Evolutionary conservation across 116 monocot species (phyloP).

Genomic region (Iris pallida): DNA sequence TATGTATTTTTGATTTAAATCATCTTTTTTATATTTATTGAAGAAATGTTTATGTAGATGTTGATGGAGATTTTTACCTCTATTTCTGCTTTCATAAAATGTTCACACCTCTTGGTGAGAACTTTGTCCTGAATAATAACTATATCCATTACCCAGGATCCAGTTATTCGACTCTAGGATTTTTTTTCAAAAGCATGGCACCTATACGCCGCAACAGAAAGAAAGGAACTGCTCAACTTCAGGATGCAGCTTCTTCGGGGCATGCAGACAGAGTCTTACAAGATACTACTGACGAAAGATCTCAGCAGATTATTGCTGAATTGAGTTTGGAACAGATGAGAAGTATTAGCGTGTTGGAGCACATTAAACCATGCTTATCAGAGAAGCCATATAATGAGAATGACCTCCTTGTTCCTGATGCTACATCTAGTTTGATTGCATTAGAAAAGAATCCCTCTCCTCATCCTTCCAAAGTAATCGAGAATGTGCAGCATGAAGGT

Average conservation of each 20-base stretch:
- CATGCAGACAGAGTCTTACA: constrained; percentile 2
- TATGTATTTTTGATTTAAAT: too few relatives aligned
- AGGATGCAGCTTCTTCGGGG: not conserved
- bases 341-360: not conserved
- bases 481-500: too few relatives aligned
- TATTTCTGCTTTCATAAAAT: not conserved
- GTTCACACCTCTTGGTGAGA: not conserved
- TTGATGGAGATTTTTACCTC: too few relatives aligned
- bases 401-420: not conserved
- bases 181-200: not conserved
- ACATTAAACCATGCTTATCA: not conserved
- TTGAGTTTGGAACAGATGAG: not conserved
- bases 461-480: too few relatives aligned
- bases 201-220: not conserved
- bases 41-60: too few relatives aligned
- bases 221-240: not conserved
- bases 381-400: too few relatives aligned
- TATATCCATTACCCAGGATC: not conserved
- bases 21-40: too few relatives aligned
- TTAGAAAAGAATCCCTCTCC: constrained; percentile 11
- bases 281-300: not conserved
- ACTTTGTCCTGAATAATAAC: constrained; percentile 2
- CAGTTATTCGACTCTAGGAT: not conserved
- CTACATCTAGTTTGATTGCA: not conserved
- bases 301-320: not conserved